Conservation (phyloP, 2,329 filamentous ascomycete genomes). For the Monilinia fructicola region DNA sequence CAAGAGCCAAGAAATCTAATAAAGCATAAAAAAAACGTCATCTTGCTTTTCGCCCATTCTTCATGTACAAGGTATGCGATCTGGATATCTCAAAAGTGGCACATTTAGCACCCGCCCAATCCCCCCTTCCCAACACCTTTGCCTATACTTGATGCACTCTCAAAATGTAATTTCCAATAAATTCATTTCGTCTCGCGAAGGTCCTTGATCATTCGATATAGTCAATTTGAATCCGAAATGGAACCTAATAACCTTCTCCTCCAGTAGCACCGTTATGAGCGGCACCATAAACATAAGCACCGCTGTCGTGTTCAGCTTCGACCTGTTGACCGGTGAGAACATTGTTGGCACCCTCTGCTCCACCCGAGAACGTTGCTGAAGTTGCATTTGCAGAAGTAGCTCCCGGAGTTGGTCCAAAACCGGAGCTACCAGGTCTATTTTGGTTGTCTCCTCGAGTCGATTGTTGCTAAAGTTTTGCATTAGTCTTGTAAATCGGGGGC, state of each 20-base stretch:
- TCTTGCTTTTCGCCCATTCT: slow-evolving; percentile 36
- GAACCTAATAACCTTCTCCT: slow-evolving; percentile 36
- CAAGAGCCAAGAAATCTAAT: slow-evolving; percentile 39
- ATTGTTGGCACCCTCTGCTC: slow-evolving; percentile 40
- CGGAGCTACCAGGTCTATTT: slow-evolving; percentile 53
- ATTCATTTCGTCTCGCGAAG: slow-evolving; percentile 15
- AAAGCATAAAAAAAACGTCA: slow-evolving; percentile 32
- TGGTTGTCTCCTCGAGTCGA: slow-evolving; percentile 66
- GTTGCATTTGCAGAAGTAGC: slow-evolving; percentile 42
- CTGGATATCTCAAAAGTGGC: slow-evolving; percentile 25
- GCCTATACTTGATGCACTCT: slow-evolving; percentile 38
- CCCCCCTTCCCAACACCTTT: slow-evolving; percentile 32
- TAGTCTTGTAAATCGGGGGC: slow-evolving; percentile 18
- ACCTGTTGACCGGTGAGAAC: slow-evolving; percentile 39
- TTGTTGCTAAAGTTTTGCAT: slow-evolving; percentile 46
- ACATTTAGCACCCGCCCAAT: slow-evolving; percentile 26
- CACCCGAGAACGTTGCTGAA: slow-evolving; percentile 37
- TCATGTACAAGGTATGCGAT: slow-evolving; percentile 36
- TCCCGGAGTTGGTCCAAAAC: slow-evolving; percentile 48
- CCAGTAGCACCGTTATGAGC: slow-evolving; percentile 56
- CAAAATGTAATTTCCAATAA: slow-evolving; percentile 29
- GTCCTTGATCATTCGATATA: slow-evolving; percentile 9
- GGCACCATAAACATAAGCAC: slow-evolving; percentile 46
- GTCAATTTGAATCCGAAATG: slow-evolving; percentile 18
- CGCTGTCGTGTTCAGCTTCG: slow-evolving; percentile 41